Evolutionary conservation across 179 eudicot genomes (phyloP), one percentile per base, ranked within the genome.

Genomic region (Beta macrorhiza): DNA sequence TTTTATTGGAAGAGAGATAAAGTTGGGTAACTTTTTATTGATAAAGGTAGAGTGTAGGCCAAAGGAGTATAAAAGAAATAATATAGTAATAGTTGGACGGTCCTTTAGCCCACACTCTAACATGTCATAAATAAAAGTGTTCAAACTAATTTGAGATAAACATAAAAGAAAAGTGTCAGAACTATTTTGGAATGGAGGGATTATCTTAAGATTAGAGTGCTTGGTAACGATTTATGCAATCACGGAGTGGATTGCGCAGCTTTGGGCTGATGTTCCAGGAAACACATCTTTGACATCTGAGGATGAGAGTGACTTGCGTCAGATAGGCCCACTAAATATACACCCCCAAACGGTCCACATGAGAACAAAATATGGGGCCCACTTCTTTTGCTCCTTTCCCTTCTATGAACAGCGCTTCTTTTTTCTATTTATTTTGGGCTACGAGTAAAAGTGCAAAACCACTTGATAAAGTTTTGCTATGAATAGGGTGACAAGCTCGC

Each of bases 201-300:
- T 1, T 5, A 7, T 47, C 51, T 47, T 47, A 7, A 47, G 5
- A 47, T 7, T 7, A 47, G 72, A 51, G 72, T 17, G 16, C 37
- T 1, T 64, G 57, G 19, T 32, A 57, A 59, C 22, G 42, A 63
- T 70, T 77, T 47, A 64, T 29, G 58, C 64, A 82, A 78, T 82
- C 84, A 78, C 81, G 81, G 73, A 77, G 65, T 62, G 77, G 84
- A 82, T 82, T 78, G 84, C 84, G 80, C 72, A 47, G 42, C 2
- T 45, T 29, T 82, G 80, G 80, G 80, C 52, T 68, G 32, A 44
- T 49, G 51, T 7, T 59, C 77, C 61, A 44, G 19, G 53, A 47
- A 57, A 49, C 4, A 42, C 22, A 71, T 79, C 67, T 63, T 53
- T 65, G 51, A 67, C 76, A 81, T 74, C 75, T 81, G 68, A 59